Base-by-base conservation (phyloP, 192 early-diverging fungal species). In the Umbelopsis ramanniana region DNA sequence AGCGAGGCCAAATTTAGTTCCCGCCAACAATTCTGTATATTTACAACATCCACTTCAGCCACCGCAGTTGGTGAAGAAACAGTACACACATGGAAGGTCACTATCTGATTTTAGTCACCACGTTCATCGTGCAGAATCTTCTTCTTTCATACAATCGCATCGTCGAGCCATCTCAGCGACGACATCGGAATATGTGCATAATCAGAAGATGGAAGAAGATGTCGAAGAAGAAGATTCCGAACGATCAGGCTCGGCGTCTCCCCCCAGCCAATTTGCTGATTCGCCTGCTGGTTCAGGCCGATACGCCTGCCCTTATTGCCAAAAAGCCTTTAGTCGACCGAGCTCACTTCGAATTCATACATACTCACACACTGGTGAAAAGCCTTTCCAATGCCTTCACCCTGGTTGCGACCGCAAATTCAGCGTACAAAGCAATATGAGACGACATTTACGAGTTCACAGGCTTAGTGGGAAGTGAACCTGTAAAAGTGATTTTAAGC, bases 361-460 rank as follows among this genome's bases (percentile, higher is more conserved):
- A 35, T 73, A 79, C 35, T 76, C 81, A 3, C 81, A 82, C 57
- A 82, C 81, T 0, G 81, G 81, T 14, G 81, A 82, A 63, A 82
- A 82, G 14, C 81, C 81, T 4, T 79, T 79, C 37, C 67, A 66
- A 12, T 81, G 80, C 50, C 74, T 68, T 19, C 37, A 76, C 52
- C 26, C 57, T 19, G 74, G 74, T 10, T 76, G 69, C 21, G 69
- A 60, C 23, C 74, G 74, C 35, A 60, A 81, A 47, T 93, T 93
- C 66, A 87, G 89, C 24, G 90, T 91, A 6, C 80, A 83, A 22
- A 92, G 90, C 71, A 93, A 93, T 50, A 80, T 91, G 86, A 81
- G 76, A 33, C 53, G 71, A 9, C 72, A 77, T 53, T 35, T 69
- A 66, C 66, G 72, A 55, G 76, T 73, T 1, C 76, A 70, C 43